Conservation (phyloP, 805 yeast genomes). For the Lachancea sp. region DNA sequence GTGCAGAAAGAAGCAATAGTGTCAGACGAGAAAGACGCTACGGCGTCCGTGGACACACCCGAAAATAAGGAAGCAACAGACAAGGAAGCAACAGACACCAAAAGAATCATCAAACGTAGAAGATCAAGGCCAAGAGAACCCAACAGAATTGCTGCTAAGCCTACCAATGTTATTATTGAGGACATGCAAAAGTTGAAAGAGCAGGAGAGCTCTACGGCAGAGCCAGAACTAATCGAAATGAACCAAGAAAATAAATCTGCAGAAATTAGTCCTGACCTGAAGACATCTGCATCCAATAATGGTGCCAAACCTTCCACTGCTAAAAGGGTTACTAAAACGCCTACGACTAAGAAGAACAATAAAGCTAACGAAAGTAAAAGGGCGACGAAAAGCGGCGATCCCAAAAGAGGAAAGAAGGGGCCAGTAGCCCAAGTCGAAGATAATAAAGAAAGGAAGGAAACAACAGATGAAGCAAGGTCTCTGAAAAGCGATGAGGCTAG, state of each 20-base stretch:
- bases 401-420: conserved; percentile 2
- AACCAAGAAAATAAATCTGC: not conserved
- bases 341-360: not conserved
- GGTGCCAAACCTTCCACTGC: not conserved
- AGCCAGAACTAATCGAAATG: not conserved
- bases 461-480: conserved; percentile 4
- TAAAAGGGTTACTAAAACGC: not conserved
- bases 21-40: not conserved
- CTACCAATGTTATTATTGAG: conserved; percentile 3
- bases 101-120: not conserved
- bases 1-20: not conserved
- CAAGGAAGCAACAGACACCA: not conserved
- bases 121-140: conserved; percentile 1
- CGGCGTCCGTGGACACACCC: not conserved
- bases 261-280: not conserved
- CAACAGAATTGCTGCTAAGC: conserved; percentile 1
- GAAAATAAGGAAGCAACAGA: not conserved
- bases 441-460: not conserved
- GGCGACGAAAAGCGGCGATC: not conserved
- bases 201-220: not conserved
- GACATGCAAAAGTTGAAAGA: conserved; percentile 2
- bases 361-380: not conserved
- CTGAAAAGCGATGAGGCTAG: conserved; percentile 1
- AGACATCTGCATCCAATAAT: not conserved
- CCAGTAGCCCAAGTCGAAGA: conserved; percentile 6